Evolutionary conservation across 2,329 filamentous ascomycete genomes (phyloP).

Genomic region (Phyllosticta citribraziliensis): DNA sequence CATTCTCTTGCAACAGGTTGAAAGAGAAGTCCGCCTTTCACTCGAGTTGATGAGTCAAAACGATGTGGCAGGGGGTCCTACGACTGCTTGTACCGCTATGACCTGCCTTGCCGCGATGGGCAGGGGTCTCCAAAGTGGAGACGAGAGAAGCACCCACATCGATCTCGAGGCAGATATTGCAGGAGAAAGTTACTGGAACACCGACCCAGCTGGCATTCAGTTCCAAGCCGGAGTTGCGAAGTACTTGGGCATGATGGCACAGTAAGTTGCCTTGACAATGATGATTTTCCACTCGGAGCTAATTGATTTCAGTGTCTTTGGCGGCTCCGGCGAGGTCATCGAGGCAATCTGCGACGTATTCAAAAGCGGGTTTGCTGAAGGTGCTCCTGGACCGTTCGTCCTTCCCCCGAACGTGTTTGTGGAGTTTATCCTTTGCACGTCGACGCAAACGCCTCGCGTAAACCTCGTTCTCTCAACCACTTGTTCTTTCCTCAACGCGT

Average conservation of each 20-base stretch:
- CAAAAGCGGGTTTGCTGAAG: conserved; percentile 65
- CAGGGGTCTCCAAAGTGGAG: conserved; percentile 59
- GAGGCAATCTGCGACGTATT: conserved; percentile 64
- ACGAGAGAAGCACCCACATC: conserved; percentile 38
- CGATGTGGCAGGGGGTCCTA: conserved; percentile 29
- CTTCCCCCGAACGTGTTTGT: conserved; percentile 58
- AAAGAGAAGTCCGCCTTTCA: conserved; percentile 27
- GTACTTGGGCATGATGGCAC: conserved; percentile 41
- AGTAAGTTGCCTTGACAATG: conserved; percentile 13
- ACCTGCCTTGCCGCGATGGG: conserved; percentile 62
- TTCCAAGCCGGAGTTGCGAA: conserved; percentile 41
- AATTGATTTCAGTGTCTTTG: conserved; percentile 35
- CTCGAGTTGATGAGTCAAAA: conserved; percentile 11
- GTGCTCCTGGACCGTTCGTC: conserved; percentile 65
- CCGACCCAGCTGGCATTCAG: conserved; percentile 36
- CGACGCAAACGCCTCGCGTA: conserved; percentile 52
- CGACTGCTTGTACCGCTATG: conserved; percentile 44
- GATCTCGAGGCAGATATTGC: conserved; percentile 50
- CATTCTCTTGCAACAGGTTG: conserved; percentile 52
- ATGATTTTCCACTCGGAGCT: not conserved
- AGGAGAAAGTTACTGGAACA: conserved; percentile 39
- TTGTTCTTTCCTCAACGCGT: conserved; percentile 50
- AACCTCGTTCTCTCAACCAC: conserved; percentile 62
- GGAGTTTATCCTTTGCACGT: conserved; percentile 53
- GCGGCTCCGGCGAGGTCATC: conserved; percentile 54